These are phyloP conservation scores for Cladorrhinum sp. DNA, from an alignment of 2,329 filamentous ascomycete genomes.

Conservation along the genomic window DNA sequence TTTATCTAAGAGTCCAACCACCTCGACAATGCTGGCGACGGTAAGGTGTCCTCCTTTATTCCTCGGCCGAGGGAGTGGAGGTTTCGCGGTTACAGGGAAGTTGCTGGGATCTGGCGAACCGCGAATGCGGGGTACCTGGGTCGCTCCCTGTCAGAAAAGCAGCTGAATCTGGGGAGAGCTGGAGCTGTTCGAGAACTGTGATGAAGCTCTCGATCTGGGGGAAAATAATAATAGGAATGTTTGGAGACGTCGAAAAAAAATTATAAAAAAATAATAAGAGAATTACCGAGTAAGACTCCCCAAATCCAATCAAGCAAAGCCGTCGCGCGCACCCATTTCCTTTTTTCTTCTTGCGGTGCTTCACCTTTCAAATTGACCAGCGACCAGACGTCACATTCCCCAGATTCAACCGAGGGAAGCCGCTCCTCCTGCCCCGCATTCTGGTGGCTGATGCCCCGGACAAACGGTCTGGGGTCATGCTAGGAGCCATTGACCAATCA, in stretches of 20 bases:
- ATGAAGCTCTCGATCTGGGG: neutral
- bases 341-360: no score
- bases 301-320: no score
- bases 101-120: conserved; percentile 8
- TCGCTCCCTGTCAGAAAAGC: neutral
- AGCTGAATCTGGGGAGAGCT: neutral
- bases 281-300: neutral
- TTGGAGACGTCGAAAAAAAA: neutral
- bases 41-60: conserved; percentile 3
- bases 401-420: conserved; percentile 28
- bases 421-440: conserved; percentile 22
- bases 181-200: neutral
- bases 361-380: neutral
- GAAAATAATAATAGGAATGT: neutral
- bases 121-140: conserved; percentile 19
- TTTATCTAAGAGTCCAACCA: neutral
- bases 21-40: neutral
- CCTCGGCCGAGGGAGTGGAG: conserved; percentile 14
- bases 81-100: conserved; percentile 3
- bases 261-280: neutral
- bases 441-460: conserved; percentile 19
- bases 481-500: conserved; percentile 27
- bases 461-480: conserved; percentile 22
- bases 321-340: no score
- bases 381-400: conserved; percentile 14